Evolutionary conservation across 2,329 filamentous ascomycete species (phyloP), one percentile per base, ranked within the genome.

Genomic region (Fusarium piperis): DNA sequence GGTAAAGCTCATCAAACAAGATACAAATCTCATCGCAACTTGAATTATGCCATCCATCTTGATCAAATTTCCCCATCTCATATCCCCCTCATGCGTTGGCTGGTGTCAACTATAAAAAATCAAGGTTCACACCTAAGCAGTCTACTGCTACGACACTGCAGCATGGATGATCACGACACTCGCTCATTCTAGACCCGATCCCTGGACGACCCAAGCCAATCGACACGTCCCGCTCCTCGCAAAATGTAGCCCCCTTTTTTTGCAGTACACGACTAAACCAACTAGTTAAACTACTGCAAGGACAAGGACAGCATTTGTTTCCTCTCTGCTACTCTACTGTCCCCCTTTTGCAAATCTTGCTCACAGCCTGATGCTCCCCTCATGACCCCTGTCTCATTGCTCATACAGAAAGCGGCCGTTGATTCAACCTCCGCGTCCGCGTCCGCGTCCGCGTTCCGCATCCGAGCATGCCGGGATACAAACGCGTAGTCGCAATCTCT

Each of bases 101-200:
- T 51, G 26, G 44, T 51, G 44, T 51, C 44, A 51, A 51, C 44
- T 51, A 59, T 35, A 52, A 58, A 52, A 58, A 72, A 51, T 30
- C 65, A 72, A 69, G 48, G 68, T 72, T 71, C 68, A 66, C 61
- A 71, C 64, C 65, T 71, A 66, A 72, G 68, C 71, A 71, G 68
- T 44, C 44, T 71, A 71, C 44, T 48, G n/a, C 44, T 48, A 48
- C 44, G 3, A 48, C 16, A 46, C 9, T 46, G 23, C 44, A 30
- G 13, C 44, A 30, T n/a, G 44, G 23, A 51, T 51, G 44, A 51
- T 30, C 13, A 30, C 26, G 11, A 30, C 23, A 51, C 23, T 30
- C 23, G 12, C 26, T n/a, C 26, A 30, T 30, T 53, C 51, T 35
- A 53, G 51, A 35, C 51, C 51, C 30, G 28, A 35, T 53, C 51